Conservation (phyloP, 2,329 filamentous ascomycete species). For the Phoma herbarum region DNA sequence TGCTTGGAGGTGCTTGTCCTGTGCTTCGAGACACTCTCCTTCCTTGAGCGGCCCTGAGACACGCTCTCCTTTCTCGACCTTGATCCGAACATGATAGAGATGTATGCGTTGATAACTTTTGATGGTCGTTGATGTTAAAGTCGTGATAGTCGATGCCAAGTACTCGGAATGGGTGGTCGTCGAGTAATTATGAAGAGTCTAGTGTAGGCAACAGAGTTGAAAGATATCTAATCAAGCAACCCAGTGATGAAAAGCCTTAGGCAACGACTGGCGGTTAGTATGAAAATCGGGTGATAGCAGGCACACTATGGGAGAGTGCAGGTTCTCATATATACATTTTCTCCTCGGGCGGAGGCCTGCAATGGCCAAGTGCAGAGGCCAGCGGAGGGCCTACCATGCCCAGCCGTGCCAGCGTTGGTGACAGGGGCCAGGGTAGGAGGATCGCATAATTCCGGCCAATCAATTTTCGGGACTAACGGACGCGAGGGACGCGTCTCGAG, state of each 20-base stretch:
- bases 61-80: conserved; percentile 48
- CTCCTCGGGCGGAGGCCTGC: conserved; percentile 29
- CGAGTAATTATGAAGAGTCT: conserved; percentile 40
- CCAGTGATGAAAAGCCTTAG: conserved; percentile 35
- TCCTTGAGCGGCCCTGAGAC: conserved; percentile 41
- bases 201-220: conserved; percentile 45
- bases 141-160: conserved; percentile 21
- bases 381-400: conserved; percentile 21
- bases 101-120: conserved; percentile 11
- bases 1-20: conserved; percentile 48
- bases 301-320: conserved; percentile 36
- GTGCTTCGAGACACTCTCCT: conserved; percentile 52
- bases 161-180: conserved; percentile 28
- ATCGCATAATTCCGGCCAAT: conserved; percentile 47
- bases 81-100: conserved; percentile 49
- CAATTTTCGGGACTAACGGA: conserved; percentile 21
- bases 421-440: conserved; percentile 37
- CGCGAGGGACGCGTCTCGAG: conserved; percentile 14
- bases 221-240: conserved; percentile 38
- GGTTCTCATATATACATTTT: conserved; percentile 46
- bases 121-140: conserved; percentile 21
- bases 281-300: conserved; percentile 40
- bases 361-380: conserved; percentile 18
- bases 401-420: conserved; percentile 43
- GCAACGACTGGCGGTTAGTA: conserved; percentile 41